Conservation (phyloP, 768 basidiomycete genomes). For the Termitomyces sp. region DNA sequence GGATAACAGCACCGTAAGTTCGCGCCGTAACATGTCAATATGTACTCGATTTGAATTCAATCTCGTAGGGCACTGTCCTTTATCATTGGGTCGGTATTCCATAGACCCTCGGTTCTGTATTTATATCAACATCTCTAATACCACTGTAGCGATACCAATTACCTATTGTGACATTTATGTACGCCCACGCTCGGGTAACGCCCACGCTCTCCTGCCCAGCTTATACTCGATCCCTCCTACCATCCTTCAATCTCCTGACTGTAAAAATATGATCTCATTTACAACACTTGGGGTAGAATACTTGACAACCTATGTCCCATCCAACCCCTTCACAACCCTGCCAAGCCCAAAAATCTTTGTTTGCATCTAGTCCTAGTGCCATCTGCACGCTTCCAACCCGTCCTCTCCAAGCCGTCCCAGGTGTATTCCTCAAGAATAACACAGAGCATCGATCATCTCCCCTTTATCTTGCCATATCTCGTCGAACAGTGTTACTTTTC, state of each 20-base stretch:
- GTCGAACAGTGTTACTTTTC: slow-evolving; percentile 17
- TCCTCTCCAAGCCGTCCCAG: slow-evolving; percentile 13
- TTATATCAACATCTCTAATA: background rate
- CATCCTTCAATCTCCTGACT: slow-evolving; percentile 3
- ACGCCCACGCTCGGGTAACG: slow-evolving; percentile 7
- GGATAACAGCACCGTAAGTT: slow-evolving; percentile 54
- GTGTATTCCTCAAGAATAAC: slow-evolving; percentile 11
- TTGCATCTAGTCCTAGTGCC: slow-evolving; percentile 8
- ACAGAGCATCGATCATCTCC: background rate
- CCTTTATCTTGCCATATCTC: slow-evolving; percentile 27
- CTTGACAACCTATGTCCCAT: slow-evolving; percentile 5
- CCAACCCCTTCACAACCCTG: slow-evolving; percentile 7
- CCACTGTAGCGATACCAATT: background rate
- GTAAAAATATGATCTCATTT: slow-evolving; percentile 1
- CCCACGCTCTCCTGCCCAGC: slow-evolving; percentile 11
- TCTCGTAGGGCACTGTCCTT: slow-evolving; percentile 53
- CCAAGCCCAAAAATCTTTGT: slow-evolving; percentile 17
- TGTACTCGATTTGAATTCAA: background rate
- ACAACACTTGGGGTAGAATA: slow-evolving; percentile 1
- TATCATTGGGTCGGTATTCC: slow-evolving; percentile 65
- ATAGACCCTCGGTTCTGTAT: slow-evolving; percentile 14
- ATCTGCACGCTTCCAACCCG: slow-evolving; percentile 14
- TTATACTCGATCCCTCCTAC: slow-evolving; percentile 8
- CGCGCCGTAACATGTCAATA: background rate
- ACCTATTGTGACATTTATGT: background rate